Evolutionary conservation across 2,329 filamentous ascomycete genomes (phyloP).

Genomic region (Stachybotrys chartarum): DNA sequence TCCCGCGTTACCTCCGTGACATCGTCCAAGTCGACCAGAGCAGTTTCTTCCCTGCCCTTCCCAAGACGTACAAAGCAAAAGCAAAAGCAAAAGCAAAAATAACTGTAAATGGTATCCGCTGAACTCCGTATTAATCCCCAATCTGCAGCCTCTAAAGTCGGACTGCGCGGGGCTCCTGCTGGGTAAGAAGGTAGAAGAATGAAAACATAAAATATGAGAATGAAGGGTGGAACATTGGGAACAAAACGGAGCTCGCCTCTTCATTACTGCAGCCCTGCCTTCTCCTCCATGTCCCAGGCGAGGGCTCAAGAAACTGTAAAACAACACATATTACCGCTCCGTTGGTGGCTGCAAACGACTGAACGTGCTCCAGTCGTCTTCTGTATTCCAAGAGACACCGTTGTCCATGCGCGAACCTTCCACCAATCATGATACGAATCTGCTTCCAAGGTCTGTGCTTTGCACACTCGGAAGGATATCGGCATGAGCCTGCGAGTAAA

Average conservation of each 20-base stretch:
- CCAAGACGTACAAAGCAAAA: neutral
- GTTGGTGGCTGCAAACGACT: neutral
- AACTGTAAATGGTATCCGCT: conserved; percentile 1
- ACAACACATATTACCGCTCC: neutral
- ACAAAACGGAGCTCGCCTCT: neutral
- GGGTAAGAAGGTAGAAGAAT: too few species aligned
- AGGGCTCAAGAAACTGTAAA: neutral
- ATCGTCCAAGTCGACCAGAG: neutral
- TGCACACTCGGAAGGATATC: neutral
- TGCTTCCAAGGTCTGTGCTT: neutral
- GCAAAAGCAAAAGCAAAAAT: neutral
- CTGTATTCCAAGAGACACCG: neutral
- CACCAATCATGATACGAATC: neutral
- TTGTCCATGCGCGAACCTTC: neutral
- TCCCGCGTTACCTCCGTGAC: neutral
- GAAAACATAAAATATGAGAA: too few species aligned
- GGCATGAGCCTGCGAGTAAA: neutral
- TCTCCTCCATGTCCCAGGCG: neutral
- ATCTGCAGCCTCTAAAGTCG: neutral
- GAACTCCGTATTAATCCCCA: neutral
- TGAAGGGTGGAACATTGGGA: neutral
- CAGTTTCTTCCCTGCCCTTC: neutral
- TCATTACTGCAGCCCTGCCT: neutral
- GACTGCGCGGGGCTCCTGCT: neutral
- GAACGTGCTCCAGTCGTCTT: neutral